Evolutionary conservation across 1,284 basidiomycete species (phyloP).

Genomic region (Microbotryomycetes sp.): DNA sequence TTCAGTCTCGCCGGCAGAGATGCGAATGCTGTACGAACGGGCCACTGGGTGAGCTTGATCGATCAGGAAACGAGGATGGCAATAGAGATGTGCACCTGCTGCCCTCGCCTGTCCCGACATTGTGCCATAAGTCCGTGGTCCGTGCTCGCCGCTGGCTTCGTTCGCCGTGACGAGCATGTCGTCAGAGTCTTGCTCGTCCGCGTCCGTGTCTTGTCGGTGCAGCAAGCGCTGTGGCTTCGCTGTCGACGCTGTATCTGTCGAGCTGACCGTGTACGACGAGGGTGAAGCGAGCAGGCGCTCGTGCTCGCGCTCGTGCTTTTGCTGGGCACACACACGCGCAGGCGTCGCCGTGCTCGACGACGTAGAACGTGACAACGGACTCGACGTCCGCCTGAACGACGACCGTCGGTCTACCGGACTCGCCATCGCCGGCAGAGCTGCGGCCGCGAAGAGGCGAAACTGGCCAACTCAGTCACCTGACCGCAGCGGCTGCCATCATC

Average conservation of each 20-base stretch:
- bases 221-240: background rate
- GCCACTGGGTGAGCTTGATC: background rate
- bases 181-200: background rate
- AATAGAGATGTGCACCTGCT: background rate
- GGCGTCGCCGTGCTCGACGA: too few species aligned
- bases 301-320: too few species aligned
- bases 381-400: too few species aligned
- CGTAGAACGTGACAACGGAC: too few species aligned
- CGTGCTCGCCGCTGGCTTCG: background rate
- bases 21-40: conserved; percentile 9
- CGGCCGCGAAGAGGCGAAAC: too few species aligned
- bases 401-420: too few species aligned
- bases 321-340: too few species aligned
- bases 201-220: too few species aligned
- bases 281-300: background rate
- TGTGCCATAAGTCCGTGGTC: background rate
- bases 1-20: conserved; percentile 13
- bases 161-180: background rate
- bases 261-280: background rate
- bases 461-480: too few species aligned
- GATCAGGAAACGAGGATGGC: background rate
- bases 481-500: too few species aligned
- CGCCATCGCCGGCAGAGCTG: too few species aligned
- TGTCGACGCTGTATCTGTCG: background rate
- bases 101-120: background rate